Conservation (phyloP, 1,284 basidiomycete genomes). For the Vanrija humicola region DNA sequence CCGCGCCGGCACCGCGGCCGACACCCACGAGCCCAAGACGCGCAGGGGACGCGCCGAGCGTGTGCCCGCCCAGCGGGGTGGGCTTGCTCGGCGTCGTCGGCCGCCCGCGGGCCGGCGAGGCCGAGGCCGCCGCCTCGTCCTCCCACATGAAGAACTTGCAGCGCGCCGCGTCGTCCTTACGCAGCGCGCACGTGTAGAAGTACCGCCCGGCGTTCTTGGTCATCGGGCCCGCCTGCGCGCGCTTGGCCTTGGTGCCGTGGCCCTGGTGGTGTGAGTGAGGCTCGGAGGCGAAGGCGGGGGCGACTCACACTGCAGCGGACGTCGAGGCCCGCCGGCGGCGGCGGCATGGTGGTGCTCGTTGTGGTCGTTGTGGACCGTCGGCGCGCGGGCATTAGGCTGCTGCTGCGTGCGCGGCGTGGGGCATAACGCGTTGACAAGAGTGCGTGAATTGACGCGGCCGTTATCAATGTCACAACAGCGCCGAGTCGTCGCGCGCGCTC, state of each 20-base stretch:
- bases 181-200: constrained; percentile 40
- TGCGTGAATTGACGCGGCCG: too few species aligned
- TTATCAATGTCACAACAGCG: too few species aligned
- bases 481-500: too few species aligned
- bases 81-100: not conserved
- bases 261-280: not conserved
- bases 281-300: too few species aligned
- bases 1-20: too few species aligned
- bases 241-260: not conserved
- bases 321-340: not conserved
- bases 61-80: constrained; percentile 1
- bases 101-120: not conserved
- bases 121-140: constrained; percentile 22
- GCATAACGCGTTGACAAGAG: too few species aligned
- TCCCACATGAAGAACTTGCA: constrained; percentile 48
- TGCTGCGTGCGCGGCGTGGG: too few species aligned
- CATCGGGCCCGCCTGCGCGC: constrained; percentile 21
- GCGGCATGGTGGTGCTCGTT: too few species aligned
- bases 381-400: too few species aligned
- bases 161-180: constrained; percentile 27
- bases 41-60: constrained; percentile 7
- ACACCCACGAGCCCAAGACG: too few species aligned
- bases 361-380: too few species aligned
- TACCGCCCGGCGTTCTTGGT: constrained; percentile 39
- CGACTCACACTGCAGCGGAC: constrained; percentile 7